A percentile compares a stretch with the other conserved stretches of the same genome.
Evolutionary conservation across 2,329 filamentous ascomycete species (phyloP).

Genomic region (Aspergillus sp.): DNA sequence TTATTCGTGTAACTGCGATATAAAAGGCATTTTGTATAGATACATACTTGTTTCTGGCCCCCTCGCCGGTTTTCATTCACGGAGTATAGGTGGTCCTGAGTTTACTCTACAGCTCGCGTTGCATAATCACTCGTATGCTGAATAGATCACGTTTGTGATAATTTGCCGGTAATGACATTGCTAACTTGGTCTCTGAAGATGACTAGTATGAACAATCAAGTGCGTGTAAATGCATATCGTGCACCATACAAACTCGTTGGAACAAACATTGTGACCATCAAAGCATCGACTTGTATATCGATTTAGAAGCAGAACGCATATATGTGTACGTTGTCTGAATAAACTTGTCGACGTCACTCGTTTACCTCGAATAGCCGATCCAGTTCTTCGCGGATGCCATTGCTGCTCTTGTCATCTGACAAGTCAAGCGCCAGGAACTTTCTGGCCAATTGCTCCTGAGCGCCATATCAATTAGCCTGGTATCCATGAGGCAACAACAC

Average conservation of each 20-base stretch:
- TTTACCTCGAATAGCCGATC: slow-evolving; percentile 6
- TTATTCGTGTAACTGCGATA: slow-evolving; percentile 16
- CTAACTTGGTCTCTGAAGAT: no score
- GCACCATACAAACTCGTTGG: no score
- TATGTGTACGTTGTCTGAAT: not conserved
- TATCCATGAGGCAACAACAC: not conserved
- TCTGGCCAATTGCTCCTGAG: slow-evolving; percentile 13
- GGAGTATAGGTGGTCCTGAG: not conserved
- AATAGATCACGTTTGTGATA: no score
- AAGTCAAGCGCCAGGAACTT: slow-evolving; percentile 15
- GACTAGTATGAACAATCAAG: no score
- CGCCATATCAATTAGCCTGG: not conserved
- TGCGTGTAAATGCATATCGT: no score
- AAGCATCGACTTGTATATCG: no score
- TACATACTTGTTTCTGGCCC: slow-evolving; percentile 16
- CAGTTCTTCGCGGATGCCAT: slow-evolving; percentile 6
- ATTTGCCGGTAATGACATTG: no score
- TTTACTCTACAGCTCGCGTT: no score
- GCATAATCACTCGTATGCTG: no score
- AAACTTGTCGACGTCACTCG: not conserved
- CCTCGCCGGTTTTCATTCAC: not conserved
- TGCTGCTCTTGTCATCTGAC: not conserved
- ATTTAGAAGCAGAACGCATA: not conserved
- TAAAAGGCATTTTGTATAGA: slow-evolving; percentile 22
- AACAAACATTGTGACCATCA: no score